Evolutionary conservation across 75 land plant species (phyloP), one percentile per base, ranked within the genome.

Genomic region (Picea sitchensis): DNA sequence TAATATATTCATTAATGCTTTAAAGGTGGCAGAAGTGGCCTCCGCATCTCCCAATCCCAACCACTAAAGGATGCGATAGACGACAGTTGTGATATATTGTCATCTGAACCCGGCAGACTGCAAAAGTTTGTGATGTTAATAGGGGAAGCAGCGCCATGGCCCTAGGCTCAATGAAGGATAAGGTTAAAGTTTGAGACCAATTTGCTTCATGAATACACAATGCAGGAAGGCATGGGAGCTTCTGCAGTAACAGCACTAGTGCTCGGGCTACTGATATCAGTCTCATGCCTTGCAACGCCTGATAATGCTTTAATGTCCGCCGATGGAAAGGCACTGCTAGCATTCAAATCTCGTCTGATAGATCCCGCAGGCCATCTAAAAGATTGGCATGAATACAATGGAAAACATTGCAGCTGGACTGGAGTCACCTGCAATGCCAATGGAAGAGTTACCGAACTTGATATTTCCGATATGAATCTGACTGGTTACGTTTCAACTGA

Each of bases 381-480:
- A 8, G 87, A 88, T 56, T 95, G 98, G 98, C 78, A 77, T 3
- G 57, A 12, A 7, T 26, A 18, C 17, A 23, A 58, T 12, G 34
- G 64, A 54, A 63, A 62, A 61, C 92, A 93, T 34, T 94, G 96
- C 81, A 84, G 74, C 59, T 94, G 96, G 96, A 84, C 85, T 18
- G 96, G 96, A 4, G 83, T 94, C 0, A 31, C 14, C 11, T 94
- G 96, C 87, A 81, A 79, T 80, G 20, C 82, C 2, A n/a, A 51
- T 30, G 87, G 91, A 12, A n/a, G 30, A 21, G 90, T 93, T n/a
- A 86, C 86, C 21, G 73, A 68, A 74, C 83, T 94, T 7, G 87
- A 91, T 73, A 83, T 95, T 54, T 88, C 94, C 58, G 34, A 71
- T 83, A 88, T 84, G 92, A 95, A 91, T 82, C 86, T 95, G 76